Evolutionary conservation across 768 basidiomycete species (phyloP), one percentile per base, ranked within the genome.

Genomic region (Trametes meyenii): DNA sequence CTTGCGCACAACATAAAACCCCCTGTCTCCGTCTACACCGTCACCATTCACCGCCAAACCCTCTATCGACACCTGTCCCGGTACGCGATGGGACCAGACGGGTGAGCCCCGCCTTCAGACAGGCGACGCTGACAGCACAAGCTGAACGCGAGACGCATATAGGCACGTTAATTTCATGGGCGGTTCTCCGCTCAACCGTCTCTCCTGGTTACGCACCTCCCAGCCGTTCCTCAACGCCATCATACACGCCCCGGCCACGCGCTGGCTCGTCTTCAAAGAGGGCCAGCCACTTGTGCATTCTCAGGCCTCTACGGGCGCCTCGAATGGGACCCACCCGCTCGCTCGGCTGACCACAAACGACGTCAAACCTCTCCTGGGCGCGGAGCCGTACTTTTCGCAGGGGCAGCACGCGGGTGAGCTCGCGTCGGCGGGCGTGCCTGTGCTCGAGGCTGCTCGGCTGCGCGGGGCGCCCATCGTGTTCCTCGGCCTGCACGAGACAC

Each of bases 121-220:
- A 56, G 56, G 42, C 50, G 60, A 55, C 49, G 55, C 55, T 43
- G 50, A 50, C 57, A 54, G 54, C 62, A 24, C 29, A 6, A 26
- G 50, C 55, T 56, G 29, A 58, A 38, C 21, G 38, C 33, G 50
- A 23, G 38, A 36, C 46, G n/a, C 40, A 49, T 48, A 19, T 61
- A 79, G 88, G 55, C 73, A 77, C 52, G 71, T 77, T 26, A 83
- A 84, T 64, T 84, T 84, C 72, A 71, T 83, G 65, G 77, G 74
- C 36, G 83, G 89, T 42, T 90, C 91, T 56, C 85, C 89, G 44
- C 75, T 93, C 35, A 93, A 93, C 72, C 87, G 92, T 16, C 79
- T 94, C 19, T 86, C 90, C 1, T 94, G 94, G 87, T 80, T 95
- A 38, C 82, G 92, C 26, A 74, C 85, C 3, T 92, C 90, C 14